Evolutionary conservation across 2,329 filamentous ascomycete species (phyloP).

Genomic region (Nigrospora oryzae): DNA sequence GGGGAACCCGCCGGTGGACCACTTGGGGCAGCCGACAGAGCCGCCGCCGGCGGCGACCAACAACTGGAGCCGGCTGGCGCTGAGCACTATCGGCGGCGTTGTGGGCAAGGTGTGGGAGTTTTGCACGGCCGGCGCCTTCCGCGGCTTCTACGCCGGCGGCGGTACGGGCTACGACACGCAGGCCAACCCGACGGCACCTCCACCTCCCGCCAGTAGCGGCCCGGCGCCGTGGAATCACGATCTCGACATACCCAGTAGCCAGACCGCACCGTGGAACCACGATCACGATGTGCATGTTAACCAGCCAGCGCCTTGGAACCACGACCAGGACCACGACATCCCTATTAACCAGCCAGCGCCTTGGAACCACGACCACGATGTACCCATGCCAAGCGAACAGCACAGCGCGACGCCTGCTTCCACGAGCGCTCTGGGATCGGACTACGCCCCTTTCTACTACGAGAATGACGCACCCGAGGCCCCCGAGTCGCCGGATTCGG

Average conservation of each 20-base stretch:
- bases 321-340: slow-evolving; percentile 20
- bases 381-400: slow-evolving; percentile 18
- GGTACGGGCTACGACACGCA: slow-evolving; percentile 61
- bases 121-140: slow-evolving; percentile 66
- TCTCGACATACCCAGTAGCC: too few species aligned
- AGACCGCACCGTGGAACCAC: background rate
- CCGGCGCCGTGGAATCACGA: background rate
- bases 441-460: slow-evolving; percentile 22
- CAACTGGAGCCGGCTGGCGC: slow-evolving; percentile 50
- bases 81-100: slow-evolving; percentile 56
- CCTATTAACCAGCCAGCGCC: slow-evolving; percentile 7
- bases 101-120: slow-evolving; percentile 80
- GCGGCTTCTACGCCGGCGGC: slow-evolving; percentile 79
- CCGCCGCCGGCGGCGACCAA: slow-evolving; percentile 11
- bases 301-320: background rate
- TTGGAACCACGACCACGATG: slow-evolving; percentile 15
- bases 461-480: slow-evolving; percentile 9
- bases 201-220: background rate
- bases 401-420: slow-evolving; percentile 22
- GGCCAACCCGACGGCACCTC: slow-evolving; percentile 3
- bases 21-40: slow-evolving; percentile 9
- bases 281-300: too few species aligned
- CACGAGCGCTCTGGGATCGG: slow-evolving; percentile 18
- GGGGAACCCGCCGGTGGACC: slow-evolving; percentile 14
- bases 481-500: slow-evolving; percentile 24